Evolutionary conservation across 495 filamentous ascomycete genomes (phyloP).

Genomic region (Aspergillus steynii): DNA sequence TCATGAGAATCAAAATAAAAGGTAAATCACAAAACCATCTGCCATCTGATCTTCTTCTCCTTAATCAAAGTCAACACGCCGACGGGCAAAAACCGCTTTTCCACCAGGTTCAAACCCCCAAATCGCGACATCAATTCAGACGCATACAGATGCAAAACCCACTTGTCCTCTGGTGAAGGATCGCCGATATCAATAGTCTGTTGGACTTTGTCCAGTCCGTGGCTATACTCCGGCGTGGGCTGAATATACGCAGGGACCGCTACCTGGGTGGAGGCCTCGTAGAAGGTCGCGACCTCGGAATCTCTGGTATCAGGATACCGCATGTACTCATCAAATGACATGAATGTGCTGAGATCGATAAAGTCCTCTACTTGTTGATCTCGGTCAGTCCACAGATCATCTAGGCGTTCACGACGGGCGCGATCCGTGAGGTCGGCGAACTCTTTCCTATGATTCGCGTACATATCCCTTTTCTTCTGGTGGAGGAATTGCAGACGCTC

Average conservation of each 20-base stretch:
- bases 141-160: constrained; percentile 53
- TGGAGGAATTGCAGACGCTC: constrained; percentile 36
- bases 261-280: constrained; percentile 21
- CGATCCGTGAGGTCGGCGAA: constrained; percentile 26
- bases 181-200: not conserved
- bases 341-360: constrained; percentile 35
- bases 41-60: constrained; percentile 56
- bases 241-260: constrained; percentile 20
- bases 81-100: constrained; percentile 54
- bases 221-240: constrained; percentile 8
- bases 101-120: constrained; percentile 54
- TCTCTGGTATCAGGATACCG: constrained; percentile 40
- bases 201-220: constrained; percentile 1
- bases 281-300: constrained; percentile 22
- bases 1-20: not conserved
- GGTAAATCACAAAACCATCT: constrained; percentile 32
- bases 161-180: constrained; percentile 38
- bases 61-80: constrained; percentile 54
- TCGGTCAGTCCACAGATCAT: not conserved
- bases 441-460: constrained; percentile 30
- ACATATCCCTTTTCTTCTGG: constrained; percentile 37
- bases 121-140: constrained; percentile 49
- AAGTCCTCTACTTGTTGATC: not conserved
- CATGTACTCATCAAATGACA: constrained; percentile 49
- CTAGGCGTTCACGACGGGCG: constrained; percentile 11